These are phyloP conservation scores for Pseudozyma thailandica DNA, from an alignment of 1,284 basidiomycete genomes.

Conservation along the genomic window DNA sequence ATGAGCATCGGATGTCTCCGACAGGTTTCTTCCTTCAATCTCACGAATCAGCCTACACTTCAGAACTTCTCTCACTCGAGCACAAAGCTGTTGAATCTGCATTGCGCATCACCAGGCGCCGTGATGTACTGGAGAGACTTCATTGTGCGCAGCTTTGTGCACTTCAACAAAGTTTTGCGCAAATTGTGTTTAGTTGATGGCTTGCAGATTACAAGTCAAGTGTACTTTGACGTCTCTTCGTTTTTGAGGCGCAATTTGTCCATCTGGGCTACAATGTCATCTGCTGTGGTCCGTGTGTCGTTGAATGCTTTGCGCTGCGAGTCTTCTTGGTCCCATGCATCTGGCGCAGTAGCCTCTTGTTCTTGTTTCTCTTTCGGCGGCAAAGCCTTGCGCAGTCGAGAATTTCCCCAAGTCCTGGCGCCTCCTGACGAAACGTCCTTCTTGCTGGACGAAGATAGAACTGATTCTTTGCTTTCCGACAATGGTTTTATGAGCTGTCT, in stretches of 20 bases:
- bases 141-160: too few relatives aligned
- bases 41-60: not conserved
- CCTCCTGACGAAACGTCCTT: not conserved
- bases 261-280: slow-evolving; percentile 19
- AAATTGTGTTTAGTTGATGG: not conserved
- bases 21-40: not conserved
- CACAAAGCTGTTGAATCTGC: too few relatives aligned
- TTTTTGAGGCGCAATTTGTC: slow-evolving; percentile 18
- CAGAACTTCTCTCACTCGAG: too few relatives aligned
- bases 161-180: not conserved
- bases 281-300: not conserved
- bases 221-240: slow-evolving; percentile 1
- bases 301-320: not conserved
- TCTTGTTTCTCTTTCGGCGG: not conserved
- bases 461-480: not conserved
- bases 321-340: slow-evolving; percentile 11
- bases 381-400: slow-evolving; percentile 27
- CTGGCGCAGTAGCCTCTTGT: slow-evolving; percentile 3
- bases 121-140: too few relatives aligned
- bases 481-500: slow-evolving; percentile 1
- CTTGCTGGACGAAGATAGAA: not conserved
- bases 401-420: slow-evolving; percentile 21
- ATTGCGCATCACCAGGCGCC: too few relatives aligned
- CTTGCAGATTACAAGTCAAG: not conserved
- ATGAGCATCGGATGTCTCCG: not conserved